Base-by-base conservation (phyloP, 768 basidiomycete species). In the Phlebiopsis flavidoalba region DNA sequence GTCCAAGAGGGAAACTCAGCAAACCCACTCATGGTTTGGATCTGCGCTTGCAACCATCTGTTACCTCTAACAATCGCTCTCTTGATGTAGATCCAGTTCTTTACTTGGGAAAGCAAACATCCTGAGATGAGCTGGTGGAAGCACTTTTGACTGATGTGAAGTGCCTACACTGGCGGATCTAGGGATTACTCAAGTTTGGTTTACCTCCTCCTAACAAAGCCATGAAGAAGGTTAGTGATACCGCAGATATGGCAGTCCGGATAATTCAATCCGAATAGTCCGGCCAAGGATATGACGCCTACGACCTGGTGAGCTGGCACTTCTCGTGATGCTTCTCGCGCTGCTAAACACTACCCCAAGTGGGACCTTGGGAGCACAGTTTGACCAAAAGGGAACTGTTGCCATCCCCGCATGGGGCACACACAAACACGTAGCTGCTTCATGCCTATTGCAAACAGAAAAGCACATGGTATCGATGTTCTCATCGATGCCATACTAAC, bases 281-380 rank as follows among this genome's bases (percentile, higher is more conserved):
- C 62, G 89, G 89, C 19, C 80, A 87, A 65, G 91, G 91, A 26
- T 93, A 93, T 65, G 91, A 93, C 70, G 91, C 89, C 1, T 93
- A 93, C 72, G 92, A 93, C 69, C 69, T 93, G 74, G 91, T 92
- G 73, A 57, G 76, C 8, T 43, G 40, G 11, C 40, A 43, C 8
- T 3, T 43, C 17, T 11, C 19, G 50, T 69, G 36, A n/a, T 35
- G 31, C 35, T 12, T 43, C 31, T 33, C 31, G 15, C 26, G 35
- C n/a, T 12, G 33, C 48, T 21, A 1, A 10, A 40, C 50, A 33
- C 40, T n/a, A 19, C n/a, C 22, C 10, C 21, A 24, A 93, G 91
- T 94, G 92, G 91, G 91, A 94, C 70, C 73, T 94, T 17, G 91
- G n/a, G n/a, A n/a, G 91, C 37, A 91, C n/a, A 93, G 73, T 93